phyloP scores from a whole-genome alignment of 495 filamentous ascomycete species.

The Aspergillus heteromorphus region DNA sequence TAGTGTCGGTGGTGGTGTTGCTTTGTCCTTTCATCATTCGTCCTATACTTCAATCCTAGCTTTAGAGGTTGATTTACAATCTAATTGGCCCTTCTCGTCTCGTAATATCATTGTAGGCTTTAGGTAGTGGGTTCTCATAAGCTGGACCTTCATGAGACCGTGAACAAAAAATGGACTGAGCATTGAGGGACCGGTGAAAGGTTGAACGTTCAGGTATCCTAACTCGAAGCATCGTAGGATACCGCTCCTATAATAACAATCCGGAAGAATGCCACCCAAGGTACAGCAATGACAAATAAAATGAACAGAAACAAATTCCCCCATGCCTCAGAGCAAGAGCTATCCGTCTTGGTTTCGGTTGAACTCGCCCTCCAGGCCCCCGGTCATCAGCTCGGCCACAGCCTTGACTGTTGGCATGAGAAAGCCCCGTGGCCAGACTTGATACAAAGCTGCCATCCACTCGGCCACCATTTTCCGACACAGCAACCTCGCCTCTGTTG shows the following conservation, averaged over 20 bases:
- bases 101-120: neutral
- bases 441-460: no score
- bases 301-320: no score
- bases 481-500: constrained; percentile 53
- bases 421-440: no score
- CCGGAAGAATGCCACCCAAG: no score
- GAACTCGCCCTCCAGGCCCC: constrained; percentile 52
- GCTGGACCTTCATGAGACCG: no score
- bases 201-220: no score
- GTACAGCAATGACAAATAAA: no score
- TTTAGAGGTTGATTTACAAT: neutral
- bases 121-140: neutral
- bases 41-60: neutral
- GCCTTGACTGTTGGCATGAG: no score
- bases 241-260: no score
- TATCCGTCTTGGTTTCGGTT: constrained; percentile 20
- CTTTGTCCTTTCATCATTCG: neutral
- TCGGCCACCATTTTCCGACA: constrained; percentile 63
- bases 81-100: neutral
- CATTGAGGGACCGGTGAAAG: no score
- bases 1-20: neutral
- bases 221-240: no score
- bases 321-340: constrained; percentile 20
- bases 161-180: no score
- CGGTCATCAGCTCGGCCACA: constrained; percentile 65